Evolutionary conservation across 345 rosid species (phyloP), one percentile per base, ranked within the genome.

Genomic region (Eucalyptus coolabah): DNA sequence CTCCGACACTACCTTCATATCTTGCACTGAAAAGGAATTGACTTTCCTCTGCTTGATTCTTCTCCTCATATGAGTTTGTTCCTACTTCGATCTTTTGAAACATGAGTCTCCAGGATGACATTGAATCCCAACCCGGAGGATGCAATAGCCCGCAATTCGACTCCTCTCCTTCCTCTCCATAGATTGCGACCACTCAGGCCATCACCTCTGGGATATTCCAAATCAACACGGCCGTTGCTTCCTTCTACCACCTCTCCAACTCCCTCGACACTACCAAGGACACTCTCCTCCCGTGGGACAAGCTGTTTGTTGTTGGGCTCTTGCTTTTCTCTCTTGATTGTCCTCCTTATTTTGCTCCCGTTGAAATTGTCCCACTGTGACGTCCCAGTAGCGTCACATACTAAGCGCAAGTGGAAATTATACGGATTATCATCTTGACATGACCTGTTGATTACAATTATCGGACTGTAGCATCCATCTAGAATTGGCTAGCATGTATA

Each of bases 261-360:
- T 93, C 96, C 51, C 95, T 96, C 34, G 96, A 96, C 51, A 94
- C 98, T 86, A 94, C 95, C 9, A 96, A 94, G 69, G 99, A 96
- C 89, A 96, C 99, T 87, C 89, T 92, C 88, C 92, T 94, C 26
- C 89, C 95, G 77, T 95, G 97, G 28, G 95, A 95, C 7, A 96
- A 95, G 51, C 16, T 50, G 51, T 95, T 18, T 88, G 93, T 91
- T 15, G 7, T 40, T 37, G 45, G 21, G 82, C 45, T 72, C 87
- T 44, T 85, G 63, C 77, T 18, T 50, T 50, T 14, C 83, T 87
- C 56, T 8, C 30, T 50, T 59, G 3, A 37, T 53, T 59, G n/a
- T 88, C 90, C 89, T 88, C 88, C 72, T 89, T 30, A 12, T 50
- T 89, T 12, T 12, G 86, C n/a, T 80, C 24, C 47, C 24, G 5